These are phyloP conservation scores for Solanum arcanum DNA, from an alignment of 257 asterid genomes.

Conservation along the genomic window DNA sequence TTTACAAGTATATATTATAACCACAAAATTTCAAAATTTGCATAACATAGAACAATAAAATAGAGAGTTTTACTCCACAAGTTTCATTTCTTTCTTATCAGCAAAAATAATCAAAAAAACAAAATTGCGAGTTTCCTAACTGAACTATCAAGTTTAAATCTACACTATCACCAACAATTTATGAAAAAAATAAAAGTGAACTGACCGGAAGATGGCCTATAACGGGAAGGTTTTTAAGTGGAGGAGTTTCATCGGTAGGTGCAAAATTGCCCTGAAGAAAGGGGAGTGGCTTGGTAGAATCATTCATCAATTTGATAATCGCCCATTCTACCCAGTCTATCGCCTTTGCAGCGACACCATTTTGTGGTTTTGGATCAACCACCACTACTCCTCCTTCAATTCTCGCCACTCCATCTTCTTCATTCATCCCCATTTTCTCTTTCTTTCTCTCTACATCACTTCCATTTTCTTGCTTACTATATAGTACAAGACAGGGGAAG, in stretches of 20 bases:
- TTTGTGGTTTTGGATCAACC: conserved; percentile 63
- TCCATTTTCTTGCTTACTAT: neutral
- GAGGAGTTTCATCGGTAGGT: conserved; percentile 79
- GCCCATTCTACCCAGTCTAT: conserved; percentile 69
- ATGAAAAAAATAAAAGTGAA: neutral
- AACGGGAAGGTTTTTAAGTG: conserved; percentile 46
- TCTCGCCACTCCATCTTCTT: conserved; percentile 24
- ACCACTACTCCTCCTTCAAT: conserved; percentile 32
- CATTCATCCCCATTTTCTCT: conserved; percentile 22
- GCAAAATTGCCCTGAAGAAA: conserved; percentile 68
- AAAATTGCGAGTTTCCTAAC: neutral
- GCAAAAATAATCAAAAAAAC: neutral
- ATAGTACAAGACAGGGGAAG: neutral
- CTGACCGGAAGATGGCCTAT: conserved; percentile 80
- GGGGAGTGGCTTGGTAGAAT: conserved; percentile 53
- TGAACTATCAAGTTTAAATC: neutral
- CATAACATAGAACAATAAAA: neutral
- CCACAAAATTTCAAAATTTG: neutral
- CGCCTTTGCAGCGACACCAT: conserved; percentile 55
- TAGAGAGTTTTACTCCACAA: neutral
- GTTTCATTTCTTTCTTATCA: neutral
- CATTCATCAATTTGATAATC: conserved; percentile 59
- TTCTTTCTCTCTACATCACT: neutral
- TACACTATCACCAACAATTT: neutral
- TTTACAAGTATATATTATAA: neutral